phyloP scores from a whole-genome alignment of 768 basidiomycete species.

The Sporobolomyces phaffii region DNA sequence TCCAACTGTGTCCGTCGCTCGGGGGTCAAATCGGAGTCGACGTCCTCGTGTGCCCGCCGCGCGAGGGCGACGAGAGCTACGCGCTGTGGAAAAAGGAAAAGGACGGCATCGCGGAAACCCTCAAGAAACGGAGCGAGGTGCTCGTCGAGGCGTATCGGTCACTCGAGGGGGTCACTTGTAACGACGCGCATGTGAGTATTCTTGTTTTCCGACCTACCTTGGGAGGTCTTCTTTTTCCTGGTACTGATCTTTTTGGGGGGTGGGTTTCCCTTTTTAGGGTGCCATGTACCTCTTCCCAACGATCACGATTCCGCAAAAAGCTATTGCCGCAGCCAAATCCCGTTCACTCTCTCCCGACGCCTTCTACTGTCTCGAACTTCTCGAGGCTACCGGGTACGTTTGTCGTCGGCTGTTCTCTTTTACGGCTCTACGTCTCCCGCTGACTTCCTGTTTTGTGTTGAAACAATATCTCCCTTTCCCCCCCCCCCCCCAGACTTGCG shows the following conservation, averaged over 20 bases:
- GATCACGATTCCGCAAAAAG: slow-evolving; percentile 66
- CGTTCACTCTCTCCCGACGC: slow-evolving; percentile 77
- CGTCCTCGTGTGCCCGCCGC: slow-evolving; percentile 84
- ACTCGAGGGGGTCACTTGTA: slow-evolving; percentile 82
- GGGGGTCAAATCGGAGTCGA: slow-evolving; percentile 91
- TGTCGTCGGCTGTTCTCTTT: no score
- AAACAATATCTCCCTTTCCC: no score
- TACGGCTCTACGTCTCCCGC: no score
- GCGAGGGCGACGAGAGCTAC: slow-evolving; percentile 67
- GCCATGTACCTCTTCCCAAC: slow-evolving; percentile 89
- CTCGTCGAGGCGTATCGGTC: slow-evolving; percentile 76
- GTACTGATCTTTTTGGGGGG: background rate
- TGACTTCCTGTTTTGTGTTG: no score
- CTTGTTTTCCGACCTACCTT: background rate
- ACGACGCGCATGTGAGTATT: slow-evolving; percentile 54
- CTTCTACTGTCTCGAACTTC: slow-evolving; percentile 74
- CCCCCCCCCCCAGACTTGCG: slow-evolving; percentile 52
- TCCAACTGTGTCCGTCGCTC: slow-evolving; percentile 81
- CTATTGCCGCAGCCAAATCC: slow-evolving; percentile 63
- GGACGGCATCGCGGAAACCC: slow-evolving; percentile 65
- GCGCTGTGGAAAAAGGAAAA: slow-evolving; percentile 77
- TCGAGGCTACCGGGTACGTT: slow-evolving; percentile 66
- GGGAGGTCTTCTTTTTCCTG: background rate
- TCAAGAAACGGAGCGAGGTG: slow-evolving; percentile 61
- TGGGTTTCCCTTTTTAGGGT: slow-evolving; percentile 57